phyloP scores from a whole-genome alignment of 2,329 filamentous ascomycete species.

The Epichloe aotearoae region DNA sequence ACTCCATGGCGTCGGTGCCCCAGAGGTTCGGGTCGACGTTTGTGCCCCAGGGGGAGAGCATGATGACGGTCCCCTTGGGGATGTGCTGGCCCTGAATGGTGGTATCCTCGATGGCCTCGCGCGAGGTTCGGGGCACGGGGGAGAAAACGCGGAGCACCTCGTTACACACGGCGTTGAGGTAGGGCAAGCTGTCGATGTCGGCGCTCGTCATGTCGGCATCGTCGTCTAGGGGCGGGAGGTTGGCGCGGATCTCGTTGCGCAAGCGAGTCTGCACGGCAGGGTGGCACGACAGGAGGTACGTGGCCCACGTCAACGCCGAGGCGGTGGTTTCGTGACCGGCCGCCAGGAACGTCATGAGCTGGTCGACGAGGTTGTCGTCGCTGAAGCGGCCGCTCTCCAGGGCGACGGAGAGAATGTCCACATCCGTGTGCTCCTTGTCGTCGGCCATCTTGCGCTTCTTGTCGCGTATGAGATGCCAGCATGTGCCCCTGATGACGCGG shows the following conservation, averaged over 20 bases:
- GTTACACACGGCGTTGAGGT: conserved; percentile 65
- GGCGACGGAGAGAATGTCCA: conserved; percentile 72
- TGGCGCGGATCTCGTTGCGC: conserved; percentile 51
- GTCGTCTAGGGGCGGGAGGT: conserved; percentile 37
- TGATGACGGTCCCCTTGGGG: conserved; percentile 56
- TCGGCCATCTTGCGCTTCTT: conserved; percentile 45
- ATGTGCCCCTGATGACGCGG: conserved; percentile 48
- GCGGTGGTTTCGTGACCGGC: conserved; percentile 75
- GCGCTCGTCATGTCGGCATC: conserved; percentile 23
- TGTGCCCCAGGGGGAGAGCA: conserved; percentile 53
- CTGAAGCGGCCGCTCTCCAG: conserved; percentile 62
- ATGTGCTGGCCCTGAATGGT: conserved; percentile 51
- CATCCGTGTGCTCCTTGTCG: conserved; percentile 35
- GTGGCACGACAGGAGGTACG: conserved; percentile 54
- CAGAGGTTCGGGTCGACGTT: conserved; percentile 60
- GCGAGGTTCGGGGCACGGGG: conserved; percentile 58
- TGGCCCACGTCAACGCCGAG: conserved; percentile 60
- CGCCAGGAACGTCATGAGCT: conserved; percentile 81
- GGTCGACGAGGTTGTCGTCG: conserved; percentile 71
- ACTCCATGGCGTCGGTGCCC: conserved; percentile 61
- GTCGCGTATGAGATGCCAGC: conserved; percentile 52
- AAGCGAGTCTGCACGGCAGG: conserved; percentile 53
- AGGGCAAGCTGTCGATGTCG: conserved; percentile 61
- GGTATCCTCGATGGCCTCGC: conserved; percentile 51
- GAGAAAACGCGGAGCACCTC: conserved; percentile 64